These are phyloP conservation scores for Gossypium sturtianum DNA, from an alignment of 345 rosid species.

Conservation along the genomic window DNA sequence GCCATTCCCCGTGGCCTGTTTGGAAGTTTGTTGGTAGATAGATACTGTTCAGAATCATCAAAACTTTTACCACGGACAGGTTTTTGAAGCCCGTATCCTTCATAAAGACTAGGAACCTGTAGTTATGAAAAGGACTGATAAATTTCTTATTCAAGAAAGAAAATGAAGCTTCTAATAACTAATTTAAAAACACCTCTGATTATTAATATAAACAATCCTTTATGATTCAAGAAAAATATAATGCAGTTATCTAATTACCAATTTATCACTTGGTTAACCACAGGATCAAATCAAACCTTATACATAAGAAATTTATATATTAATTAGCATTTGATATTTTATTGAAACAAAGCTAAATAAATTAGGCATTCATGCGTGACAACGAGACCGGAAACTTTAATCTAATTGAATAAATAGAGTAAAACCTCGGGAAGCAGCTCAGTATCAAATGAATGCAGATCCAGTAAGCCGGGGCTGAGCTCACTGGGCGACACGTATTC, in stretches of 20 bases:
- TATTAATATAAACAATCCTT: neutral
- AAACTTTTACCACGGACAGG: slow-evolving; percentile 25
- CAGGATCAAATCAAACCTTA: neutral
- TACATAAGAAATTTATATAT: neutral
- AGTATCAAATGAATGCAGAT: slow-evolving; percentile 58
- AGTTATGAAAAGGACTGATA: slow-evolving; percentile 8
- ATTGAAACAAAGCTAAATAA: slow-evolving; percentile 1
- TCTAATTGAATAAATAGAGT: neutral
- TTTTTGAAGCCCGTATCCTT: slow-evolving; percentile 23
- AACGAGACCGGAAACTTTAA: neutral
- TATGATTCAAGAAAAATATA: neutral
- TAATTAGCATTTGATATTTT: neutral
- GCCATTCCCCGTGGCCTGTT: slow-evolving; percentile 23
- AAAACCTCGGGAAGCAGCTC: slow-evolving; percentile 48
- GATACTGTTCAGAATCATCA: slow-evolving; percentile 30
- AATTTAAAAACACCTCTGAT: neutral
- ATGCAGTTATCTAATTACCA: neutral
- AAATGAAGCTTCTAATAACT: neutral
- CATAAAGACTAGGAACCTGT: slow-evolving; percentile 16
- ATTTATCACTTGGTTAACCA: neutral
- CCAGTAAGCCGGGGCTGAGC: slow-evolving; percentile 49
- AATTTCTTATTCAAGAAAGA: slow-evolving; percentile 1
- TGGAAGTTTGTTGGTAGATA: slow-evolving; percentile 17
- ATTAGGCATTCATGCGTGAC: neutral
- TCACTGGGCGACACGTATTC: slow-evolving; percentile 29